Conservation (phyloP, 371 early-diverging fungal species). For the Mortierella sp. region DNA sequence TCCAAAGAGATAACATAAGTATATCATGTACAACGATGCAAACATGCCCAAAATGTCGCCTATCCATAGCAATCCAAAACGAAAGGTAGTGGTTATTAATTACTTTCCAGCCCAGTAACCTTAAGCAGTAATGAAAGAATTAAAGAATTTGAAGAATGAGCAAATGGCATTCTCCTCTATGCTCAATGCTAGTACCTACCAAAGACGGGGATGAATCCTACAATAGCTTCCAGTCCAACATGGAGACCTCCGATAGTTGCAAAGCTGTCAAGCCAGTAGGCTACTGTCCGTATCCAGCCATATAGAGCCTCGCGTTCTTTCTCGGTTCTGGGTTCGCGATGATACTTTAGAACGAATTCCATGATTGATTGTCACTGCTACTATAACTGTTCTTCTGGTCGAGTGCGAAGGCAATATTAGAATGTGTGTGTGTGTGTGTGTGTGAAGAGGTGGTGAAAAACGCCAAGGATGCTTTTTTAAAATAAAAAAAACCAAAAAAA, state of each 20-base stretch:
- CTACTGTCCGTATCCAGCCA: constrained; percentile 45
- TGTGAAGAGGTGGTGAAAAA: too few species aligned
- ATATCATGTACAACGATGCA: constrained; percentile 45
- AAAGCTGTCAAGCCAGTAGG: constrained; percentile 47
- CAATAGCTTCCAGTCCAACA: constrained; percentile 43
- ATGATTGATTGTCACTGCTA: constrained; percentile 13
- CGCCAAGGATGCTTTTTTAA: too few species aligned
- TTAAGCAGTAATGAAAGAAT: too few species aligned
- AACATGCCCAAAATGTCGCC: constrained; percentile 47
- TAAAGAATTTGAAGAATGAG: too few species aligned
- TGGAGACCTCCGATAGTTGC: constrained; percentile 25
- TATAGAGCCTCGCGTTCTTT: constrained; percentile 48
- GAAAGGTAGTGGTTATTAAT: too few species aligned
- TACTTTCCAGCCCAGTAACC: too few species aligned
- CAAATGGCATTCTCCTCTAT: background rate
- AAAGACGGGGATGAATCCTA: constrained; percentile 47
- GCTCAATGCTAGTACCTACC: constrained; percentile 7
- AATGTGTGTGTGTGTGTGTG: too few species aligned
- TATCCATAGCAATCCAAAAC: background rate
- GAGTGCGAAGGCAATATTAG: too few species aligned
- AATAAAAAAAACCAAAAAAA: too few species aligned
- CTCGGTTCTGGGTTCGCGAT: constrained; percentile 36
- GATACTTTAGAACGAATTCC: constrained; percentile 33
- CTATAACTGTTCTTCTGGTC: background rate
- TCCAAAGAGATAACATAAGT: constrained; percentile 35